Evolutionary conservation across 345 rosid genomes (phyloP), one percentile per base, ranked within the genome.

Genomic region (Salix purpurea): DNA sequence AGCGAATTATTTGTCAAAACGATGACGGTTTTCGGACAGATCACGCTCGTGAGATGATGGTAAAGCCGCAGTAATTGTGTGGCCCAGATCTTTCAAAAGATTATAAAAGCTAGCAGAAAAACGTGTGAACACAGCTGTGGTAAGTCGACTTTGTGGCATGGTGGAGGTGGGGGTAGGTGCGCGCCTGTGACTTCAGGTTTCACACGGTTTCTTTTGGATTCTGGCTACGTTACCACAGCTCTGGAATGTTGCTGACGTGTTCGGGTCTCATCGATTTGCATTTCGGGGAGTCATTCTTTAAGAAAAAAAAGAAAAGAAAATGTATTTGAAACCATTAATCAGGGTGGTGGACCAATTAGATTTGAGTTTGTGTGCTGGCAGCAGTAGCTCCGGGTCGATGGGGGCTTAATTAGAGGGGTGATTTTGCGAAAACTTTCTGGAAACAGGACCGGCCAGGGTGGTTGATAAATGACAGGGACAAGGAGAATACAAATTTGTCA

Each of bases 41-140:
- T 19, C n/a, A 6, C 0, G 58, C 50, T 19, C 19, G 58, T 19
- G 10, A 52, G 58, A 52, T 6, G 58, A 52, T 6, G 58, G 58
- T 6, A 18, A 50, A 12, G 12, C 48, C 48, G 13, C 48, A 3
- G 48, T 13, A 46, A 15, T 16, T 5, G 54, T 16, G 54, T 6
- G 54, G 21, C 56, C 18, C 1, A 52, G 58, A 52, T 18, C 58
- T 52, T 19, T 19, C 58, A 6, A 10, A 4, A 2, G 58, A 52
- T 6, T 6, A 6, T 14, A 46, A 44, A 13, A 44, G 15, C 1
- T 44, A 21, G 26, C 24, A 48, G 12, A n/a, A 4, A 46, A 50
- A 65, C 52, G 24, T 9, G 86, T 88, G 89, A 79, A 88, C 88
- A 76, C 81, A 74, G 72, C 68, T 64, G 23, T 19, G 70, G 21